Conservation (phyloP, 2,329 filamentous ascomycete genomes). For the Trichophyton verrucosum region DNA sequence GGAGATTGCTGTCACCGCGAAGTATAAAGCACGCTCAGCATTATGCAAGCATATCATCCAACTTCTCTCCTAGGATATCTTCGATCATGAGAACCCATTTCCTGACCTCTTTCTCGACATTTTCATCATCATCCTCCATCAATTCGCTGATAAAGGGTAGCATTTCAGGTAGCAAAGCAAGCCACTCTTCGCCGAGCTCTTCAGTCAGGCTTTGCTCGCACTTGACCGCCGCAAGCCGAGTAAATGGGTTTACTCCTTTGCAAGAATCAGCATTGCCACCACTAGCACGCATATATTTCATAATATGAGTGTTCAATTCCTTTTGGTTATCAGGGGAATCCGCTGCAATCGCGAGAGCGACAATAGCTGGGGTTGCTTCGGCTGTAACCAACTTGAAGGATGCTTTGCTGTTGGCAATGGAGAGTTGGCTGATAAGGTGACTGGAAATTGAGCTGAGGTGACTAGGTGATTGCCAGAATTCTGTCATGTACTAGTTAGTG, state of each 20-base stretch:
- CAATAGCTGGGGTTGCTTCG: constrained; percentile 60
- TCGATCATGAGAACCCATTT: constrained; percentile 87
- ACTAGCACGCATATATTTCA: constrained; percentile 61
- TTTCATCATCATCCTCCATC: constrained; percentile 92
- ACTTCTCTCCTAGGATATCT: constrained; percentile 72
- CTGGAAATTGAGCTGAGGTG: constrained; percentile 65
- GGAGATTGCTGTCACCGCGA: not conserved
- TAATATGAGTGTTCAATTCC: constrained; percentile 65
- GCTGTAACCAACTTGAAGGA: constrained; percentile 36
- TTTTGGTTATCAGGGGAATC: constrained; percentile 85
- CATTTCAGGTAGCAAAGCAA: constrained; percentile 85
- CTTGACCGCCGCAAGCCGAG: constrained; percentile 70
- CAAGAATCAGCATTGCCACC: constrained; percentile 17
- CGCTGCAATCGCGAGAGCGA: constrained; percentile 65
- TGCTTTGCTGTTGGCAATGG: constrained; percentile 27
- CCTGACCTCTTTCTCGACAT: constrained; percentile 78
- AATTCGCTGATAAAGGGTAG: constrained; percentile 89
- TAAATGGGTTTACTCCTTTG: constrained; percentile 50
- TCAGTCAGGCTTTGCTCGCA: constrained; percentile 70
- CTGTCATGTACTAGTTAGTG: constrained; percentile 18
- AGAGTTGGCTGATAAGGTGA: constrained; percentile 58
- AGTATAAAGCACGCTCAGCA: not conserved
- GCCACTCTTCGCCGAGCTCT: constrained; percentile 81
- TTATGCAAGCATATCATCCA: constrained; percentile 85
- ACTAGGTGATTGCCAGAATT: constrained; percentile 87